Base-by-base conservation (phyloP, 2,329 filamentous ascomycete genomes). In the Colletotrichum sp. region DNA sequence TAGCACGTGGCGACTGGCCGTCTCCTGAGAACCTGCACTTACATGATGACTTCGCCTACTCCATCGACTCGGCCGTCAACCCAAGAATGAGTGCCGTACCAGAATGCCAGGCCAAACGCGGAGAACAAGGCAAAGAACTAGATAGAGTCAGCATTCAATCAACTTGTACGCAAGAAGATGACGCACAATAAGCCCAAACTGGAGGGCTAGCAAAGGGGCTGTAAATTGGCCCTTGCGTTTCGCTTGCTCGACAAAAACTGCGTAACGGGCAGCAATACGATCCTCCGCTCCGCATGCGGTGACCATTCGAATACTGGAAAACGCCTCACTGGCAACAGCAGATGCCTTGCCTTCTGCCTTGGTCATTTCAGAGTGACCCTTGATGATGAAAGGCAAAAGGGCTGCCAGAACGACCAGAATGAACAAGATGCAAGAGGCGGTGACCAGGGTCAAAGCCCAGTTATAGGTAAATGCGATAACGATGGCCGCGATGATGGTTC, bases 241-340 rank as follows among this genome's bases (percentile, higher is more conserved):
- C 2, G 90, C 88, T 71, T 91, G 88, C n/a, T 88, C 84, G 24
- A 92, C 88, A 86, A 89, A 92, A 7, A 85, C 83, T 16, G 87
- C 82, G 80, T 92, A 93, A 39, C 89, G 90, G 64, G 85, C 83
- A 0, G 86, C 84, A 71, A 93, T 87, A 8, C 90, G 88, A 16
- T 83, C 80, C 80, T 93, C 90, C 15, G 92, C 92, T 44, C 91
- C 91, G 79, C 91, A 93, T 1, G 92, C 92, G 48, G 90, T 87
- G 39, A 94, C 86, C 87, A 93, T 93, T 8, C 91, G 86, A 44
- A 93, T 90, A 66, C 89, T 89, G 1, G 87, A 85, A 78, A 94
- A 88, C 4, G 91, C 86, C 81, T 94, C 92, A 71, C 90, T 92
- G 2, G 92, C 92, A 5, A 93, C 85, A 5, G 90, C 88, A 2